These are phyloP conservation scores for Xerocomellus intermedius DNA, from an alignment of 768 basidiomycete species.

Conservation along the genomic window DNA sequence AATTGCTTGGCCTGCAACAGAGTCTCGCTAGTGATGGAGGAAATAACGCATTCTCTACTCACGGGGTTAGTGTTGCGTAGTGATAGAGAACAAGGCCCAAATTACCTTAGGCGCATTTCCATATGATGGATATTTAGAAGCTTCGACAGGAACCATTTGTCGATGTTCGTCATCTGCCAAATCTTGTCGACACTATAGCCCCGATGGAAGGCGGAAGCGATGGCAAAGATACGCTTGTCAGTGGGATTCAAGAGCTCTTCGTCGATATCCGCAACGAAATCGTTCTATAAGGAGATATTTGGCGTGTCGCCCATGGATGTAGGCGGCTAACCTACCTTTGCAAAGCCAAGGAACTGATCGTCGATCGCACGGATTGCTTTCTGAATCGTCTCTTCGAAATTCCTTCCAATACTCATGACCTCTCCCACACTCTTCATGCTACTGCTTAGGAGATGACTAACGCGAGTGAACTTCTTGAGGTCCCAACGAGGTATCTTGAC, in stretches of 20 bases:
- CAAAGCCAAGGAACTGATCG: slow-evolving; percentile 91
- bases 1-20: slow-evolving; percentile 87
- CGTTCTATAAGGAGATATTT: slow-evolving; percentile 52
- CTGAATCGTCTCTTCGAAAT: slow-evolving; percentile 98
- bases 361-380: slow-evolving; percentile 98
- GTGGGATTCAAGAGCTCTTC: slow-evolving; percentile 93
- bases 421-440: slow-evolving; percentile 99
- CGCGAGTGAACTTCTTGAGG: slow-evolving; percentile 94
- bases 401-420: slow-evolving; percentile 98
- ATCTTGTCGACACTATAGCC: slow-evolving; percentile 96
- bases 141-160: slow-evolving; percentile 96
- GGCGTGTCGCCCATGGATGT: neutral
- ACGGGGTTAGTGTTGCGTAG: neutral
- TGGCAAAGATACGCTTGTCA: slow-evolving; percentile 96
- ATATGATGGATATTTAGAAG: slow-evolving; percentile 81
- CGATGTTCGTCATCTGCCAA: slow-evolving; percentile 97
- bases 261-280: slow-evolving; percentile 86
- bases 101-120: slow-evolving; percentile 75
- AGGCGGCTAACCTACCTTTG: slow-evolving; percentile 52
- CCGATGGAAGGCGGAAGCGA: slow-evolving; percentile 88
- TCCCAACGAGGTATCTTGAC: slow-evolving; percentile 99
- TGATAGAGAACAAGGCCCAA: neutral
- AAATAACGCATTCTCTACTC: slow-evolving; percentile 58
- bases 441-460: slow-evolving; percentile 85
- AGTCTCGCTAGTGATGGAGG: slow-evolving; percentile 57